Evolutionary conservation across 2,329 filamentous ascomycete species (phyloP), one percentile per base, ranked within the genome.

Genomic region (Colletotrichum tamarilloi): DNA sequence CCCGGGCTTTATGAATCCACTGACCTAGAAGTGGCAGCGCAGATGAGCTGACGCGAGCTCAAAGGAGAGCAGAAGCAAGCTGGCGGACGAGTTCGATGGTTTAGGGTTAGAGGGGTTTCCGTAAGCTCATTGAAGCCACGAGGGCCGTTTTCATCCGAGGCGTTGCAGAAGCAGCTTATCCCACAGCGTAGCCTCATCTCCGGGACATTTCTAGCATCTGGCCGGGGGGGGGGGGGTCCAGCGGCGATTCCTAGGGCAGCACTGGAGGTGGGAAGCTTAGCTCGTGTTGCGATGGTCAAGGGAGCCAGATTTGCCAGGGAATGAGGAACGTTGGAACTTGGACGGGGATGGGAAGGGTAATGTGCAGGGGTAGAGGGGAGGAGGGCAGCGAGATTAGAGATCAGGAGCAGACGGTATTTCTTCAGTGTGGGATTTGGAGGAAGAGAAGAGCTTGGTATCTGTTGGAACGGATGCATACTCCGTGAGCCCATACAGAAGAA

Each of bases 91-190:
- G 8, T 28, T 9, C 9, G 30, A 55, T 42, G 14, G n/a, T 30
- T 57, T 46, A 28, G 62, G 53, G 52, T 58, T 49, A 58, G 35
- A 46, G 52, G 24, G 22, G 38, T 26, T n/a, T 24, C 22, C 30
- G 62, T 63, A 65, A 64, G 69, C 42, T 66, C 38, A 26, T 42
- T 32, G 19, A 38, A 62, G 46, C 55, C 64, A 46, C 11, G 60
- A 56, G 53, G 16, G 60, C 70, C 60, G 70, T 35, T 73, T 73
- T 60, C 67, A 38, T 73, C 70, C 70, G 60, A 73, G 70, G 70
- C 67, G 66, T 56, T 28, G 35, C 57, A n/a, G 52, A 22, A 68
- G 56, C 57, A 49, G 32, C 19, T 42, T 56, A 55, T 53, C 28
- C 68, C 57, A 35, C 49, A 68, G 62, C 42, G 52, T 26, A 49